These are phyloP conservation scores for Mycosphaerella sp. DNA, from an alignment of 2,329 filamentous ascomycete genomes.

Conservation along the genomic window DNA sequence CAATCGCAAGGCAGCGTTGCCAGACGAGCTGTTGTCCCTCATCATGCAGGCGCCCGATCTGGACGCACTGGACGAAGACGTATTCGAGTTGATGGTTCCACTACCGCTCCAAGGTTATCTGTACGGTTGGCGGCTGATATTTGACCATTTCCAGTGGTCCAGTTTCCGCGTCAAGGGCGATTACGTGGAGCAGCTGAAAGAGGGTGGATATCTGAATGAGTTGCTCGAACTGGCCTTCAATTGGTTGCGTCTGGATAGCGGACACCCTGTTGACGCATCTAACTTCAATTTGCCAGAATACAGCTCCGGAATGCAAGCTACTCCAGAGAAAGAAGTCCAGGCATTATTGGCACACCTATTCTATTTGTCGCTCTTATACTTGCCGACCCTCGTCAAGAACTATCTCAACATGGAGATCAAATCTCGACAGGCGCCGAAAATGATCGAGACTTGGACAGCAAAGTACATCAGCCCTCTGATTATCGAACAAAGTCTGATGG, in stretches of 20 bases:
- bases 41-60: conserved; percentile 71
- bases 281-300: conserved; percentile 66
- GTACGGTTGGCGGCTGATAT: conserved; percentile 82
- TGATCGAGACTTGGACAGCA: conserved; percentile 78
- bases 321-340: conserved; percentile 66
- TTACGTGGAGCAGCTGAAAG: conserved; percentile 73
- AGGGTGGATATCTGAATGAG: conserved; percentile 60
- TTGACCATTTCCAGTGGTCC: conserved; percentile 63
- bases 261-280: conserved; percentile 61
- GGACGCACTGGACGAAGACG: conserved; percentile 59
- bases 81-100: conserved; percentile 61
- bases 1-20: conserved; percentile 65
- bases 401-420: conserved; percentile 76
- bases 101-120: conserved; percentile 70
- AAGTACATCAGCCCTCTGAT: conserved; percentile 70
- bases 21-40: conserved; percentile 77
- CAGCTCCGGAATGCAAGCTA: conserved; percentile 50
- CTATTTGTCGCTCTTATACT: conserved; percentile 70
- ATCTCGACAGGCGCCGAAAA: conserved; percentile 68
- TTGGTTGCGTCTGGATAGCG: conserved; percentile 71
- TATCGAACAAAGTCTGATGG: conserved; percentile 58
- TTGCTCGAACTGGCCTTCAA: conserved; percentile 78
- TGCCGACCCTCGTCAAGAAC: conserved; percentile 69
- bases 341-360: conserved; percentile 82
- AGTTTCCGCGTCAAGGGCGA: conserved; percentile 73